Evolutionary conservation across 2,329 filamentous ascomycete genomes (phyloP).

Genomic region (Anthostomella pinea): DNA sequence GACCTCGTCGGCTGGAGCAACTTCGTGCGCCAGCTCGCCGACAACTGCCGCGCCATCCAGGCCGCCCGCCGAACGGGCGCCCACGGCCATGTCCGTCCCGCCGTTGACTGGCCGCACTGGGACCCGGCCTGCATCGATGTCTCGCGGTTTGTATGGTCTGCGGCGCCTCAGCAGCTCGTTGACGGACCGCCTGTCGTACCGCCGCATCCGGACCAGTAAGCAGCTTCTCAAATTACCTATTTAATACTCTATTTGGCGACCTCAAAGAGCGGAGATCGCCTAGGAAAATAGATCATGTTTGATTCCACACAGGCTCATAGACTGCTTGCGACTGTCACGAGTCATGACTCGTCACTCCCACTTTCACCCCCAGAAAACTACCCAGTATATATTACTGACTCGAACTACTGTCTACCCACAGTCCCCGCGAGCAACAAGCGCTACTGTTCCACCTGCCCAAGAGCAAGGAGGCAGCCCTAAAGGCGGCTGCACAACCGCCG

Average conservation of each 20-base stretch:
- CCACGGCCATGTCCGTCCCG: too few relatives aligned
- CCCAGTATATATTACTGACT: too few relatives aligned
- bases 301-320: too few relatives aligned
- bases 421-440: slow-evolving; percentile 14
- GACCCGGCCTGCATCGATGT: slow-evolving; percentile 35
- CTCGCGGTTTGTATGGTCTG: slow-evolving; percentile 31
- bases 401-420: too few relatives aligned
- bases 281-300: too few relatives aligned
- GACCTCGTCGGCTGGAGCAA: slow-evolving; percentile 42
- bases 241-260: too few relatives aligned
- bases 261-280: too few relatives aligned
- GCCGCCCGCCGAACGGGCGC: slow-evolving; percentile 23
- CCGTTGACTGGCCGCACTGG: too few relatives aligned
- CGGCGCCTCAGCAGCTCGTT: slow-evolving; percentile 30
- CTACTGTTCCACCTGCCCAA: slow-evolving; percentile 43
- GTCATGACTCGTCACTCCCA: too few relatives aligned
- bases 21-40: slow-evolving; percentile 38
- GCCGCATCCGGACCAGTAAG: slow-evolving; percentile 33
- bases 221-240: too few relatives aligned
- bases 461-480: slow-evolving; percentile 41
- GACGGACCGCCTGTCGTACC: slow-evolving; percentile 28
- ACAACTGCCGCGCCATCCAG: slow-evolving; percentile 40
- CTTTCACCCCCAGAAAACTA: too few relatives aligned
- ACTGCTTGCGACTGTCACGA: too few relatives aligned
- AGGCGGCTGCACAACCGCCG: slow-evolving; percentile 34